These are phyloP conservation scores for Russula sp. DNA, from an alignment of 768 basidiomycete genomes.

Conservation along the genomic window DNA sequence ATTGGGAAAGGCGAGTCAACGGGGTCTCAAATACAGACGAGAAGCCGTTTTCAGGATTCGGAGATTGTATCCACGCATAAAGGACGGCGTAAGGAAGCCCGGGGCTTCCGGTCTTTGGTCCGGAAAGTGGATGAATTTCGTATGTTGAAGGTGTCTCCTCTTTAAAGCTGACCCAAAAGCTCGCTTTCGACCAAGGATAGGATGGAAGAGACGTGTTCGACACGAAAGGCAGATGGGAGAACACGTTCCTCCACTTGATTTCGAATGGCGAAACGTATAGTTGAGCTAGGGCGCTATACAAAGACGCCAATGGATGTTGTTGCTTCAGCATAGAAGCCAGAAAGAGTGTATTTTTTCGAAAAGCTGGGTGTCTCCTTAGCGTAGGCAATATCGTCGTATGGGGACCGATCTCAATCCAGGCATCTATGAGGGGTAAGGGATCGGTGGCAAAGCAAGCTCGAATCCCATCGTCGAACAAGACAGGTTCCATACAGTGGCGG, in stretches of 20 bases:
- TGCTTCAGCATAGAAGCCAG: conserved; percentile 46
- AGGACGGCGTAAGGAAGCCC: conserved; percentile 32
- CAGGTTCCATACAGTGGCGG: conserved; percentile 52
- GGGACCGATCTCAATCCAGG: conserved; percentile 65
- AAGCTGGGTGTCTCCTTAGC: conserved; percentile 37
- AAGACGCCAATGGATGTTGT: conserved; percentile 37
- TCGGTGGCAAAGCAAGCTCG: conserved; percentile 31
- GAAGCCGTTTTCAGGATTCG: conserved; percentile 25
- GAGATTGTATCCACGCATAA: conserved; percentile 29
- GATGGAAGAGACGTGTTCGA: conserved; percentile 47
- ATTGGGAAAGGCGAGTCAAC: conserved; percentile 34
- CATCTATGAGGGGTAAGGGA: conserved; percentile 29
- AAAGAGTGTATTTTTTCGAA: conserved; percentile 31
- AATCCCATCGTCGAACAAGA: conserved; percentile 47
- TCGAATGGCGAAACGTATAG: conserved; percentile 38
- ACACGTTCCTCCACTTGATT: conserved; percentile 51
- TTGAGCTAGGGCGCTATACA: conserved; percentile 40
- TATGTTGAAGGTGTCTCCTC: conserved; percentile 23
- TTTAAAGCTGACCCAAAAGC: conserved; percentile 49
- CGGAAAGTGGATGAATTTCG: neutral
- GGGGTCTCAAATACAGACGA: conserved; percentile 50
- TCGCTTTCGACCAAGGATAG: conserved; percentile 52
- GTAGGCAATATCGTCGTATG: conserved; percentile 52
- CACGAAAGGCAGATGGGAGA: conserved; percentile 35
- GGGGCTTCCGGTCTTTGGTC: neutral